Evolutionary conservation across 2,329 filamentous ascomycete genomes (phyloP).

Genomic region (Aspergillus carbonarius): DNA sequence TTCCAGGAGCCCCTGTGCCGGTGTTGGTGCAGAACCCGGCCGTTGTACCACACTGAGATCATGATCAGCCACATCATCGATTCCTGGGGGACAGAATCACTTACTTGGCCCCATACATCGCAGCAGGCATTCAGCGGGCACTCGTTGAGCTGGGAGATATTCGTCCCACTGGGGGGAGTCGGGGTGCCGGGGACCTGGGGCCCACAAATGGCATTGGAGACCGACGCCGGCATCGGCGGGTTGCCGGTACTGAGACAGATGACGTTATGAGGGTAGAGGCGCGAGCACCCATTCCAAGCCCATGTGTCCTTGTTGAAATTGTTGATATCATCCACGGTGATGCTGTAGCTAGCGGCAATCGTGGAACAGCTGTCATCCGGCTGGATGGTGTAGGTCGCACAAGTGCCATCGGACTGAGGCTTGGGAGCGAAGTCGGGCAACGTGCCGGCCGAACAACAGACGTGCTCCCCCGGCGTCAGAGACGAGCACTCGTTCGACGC

Average conservation of each 20-base stretch:
- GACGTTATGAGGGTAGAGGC: slow-evolving; percentile 28
- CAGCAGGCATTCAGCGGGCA: slow-evolving; percentile 49
- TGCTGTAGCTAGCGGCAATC: slow-evolving; percentile 33
- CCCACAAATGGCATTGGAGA: slow-evolving; percentile 45
- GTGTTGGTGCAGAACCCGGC: slow-evolving; percentile 43
- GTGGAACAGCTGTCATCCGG: slow-evolving; percentile 35
- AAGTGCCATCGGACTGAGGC: slow-evolving; percentile 37
- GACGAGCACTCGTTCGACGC: slow-evolving; percentile 26
- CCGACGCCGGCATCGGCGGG: slow-evolving; percentile 41
- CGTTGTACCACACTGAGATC: slow-evolving; percentile 41
- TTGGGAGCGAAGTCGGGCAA: slow-evolving; percentile 40
- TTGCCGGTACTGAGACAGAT: slow-evolving; percentile 45
- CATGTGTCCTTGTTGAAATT: slow-evolving; percentile 46
- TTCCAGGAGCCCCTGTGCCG: slow-evolving; percentile 38
- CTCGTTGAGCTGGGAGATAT: slow-evolving; percentile 44
- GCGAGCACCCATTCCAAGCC: slow-evolving; percentile 44
- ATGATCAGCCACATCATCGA: slow-evolving; percentile 17
- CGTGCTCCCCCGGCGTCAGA: slow-evolving; percentile 33
- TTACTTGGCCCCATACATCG: slow-evolving; percentile 39
- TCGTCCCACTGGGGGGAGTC: slow-evolving; percentile 27
- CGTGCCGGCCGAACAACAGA: slow-evolving; percentile 40
- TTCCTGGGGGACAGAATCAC: neutral
- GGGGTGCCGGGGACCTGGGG: slow-evolving; percentile 44
- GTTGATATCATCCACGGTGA: slow-evolving; percentile 42
- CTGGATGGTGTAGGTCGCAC: slow-evolving; percentile 37